Evolutionary conservation across 768 basidiomycete species (phyloP).

Genomic region (Lactarius pseudohatsudake): DNA sequence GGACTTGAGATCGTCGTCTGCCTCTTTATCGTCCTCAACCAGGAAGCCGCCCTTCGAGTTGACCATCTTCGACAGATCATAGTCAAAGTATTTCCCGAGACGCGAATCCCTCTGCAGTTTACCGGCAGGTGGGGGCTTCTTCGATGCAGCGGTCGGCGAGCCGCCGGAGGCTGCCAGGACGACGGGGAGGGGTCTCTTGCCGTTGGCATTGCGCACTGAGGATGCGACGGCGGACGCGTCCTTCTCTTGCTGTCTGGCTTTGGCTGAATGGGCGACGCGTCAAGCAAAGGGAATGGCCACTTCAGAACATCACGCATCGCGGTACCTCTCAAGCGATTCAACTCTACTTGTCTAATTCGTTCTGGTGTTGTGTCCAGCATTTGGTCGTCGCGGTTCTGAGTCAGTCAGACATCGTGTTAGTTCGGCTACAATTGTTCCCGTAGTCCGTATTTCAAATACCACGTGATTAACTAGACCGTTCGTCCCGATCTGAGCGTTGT

Average conservation of each 20-base stretch:
- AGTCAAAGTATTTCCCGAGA: conserved; percentile 92
- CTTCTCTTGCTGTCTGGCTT: conserved; percentile 67
- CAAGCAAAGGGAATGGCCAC: background rate
- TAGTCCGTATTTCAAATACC: background rate
- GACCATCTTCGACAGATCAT: conserved; percentile 95
- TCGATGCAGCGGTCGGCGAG: conserved; percentile 53
- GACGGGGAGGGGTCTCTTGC: conserved; percentile 59
- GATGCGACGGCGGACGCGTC: conserved; percentile 56
- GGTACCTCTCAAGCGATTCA: conserved; percentile 75
- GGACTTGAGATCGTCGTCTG: conserved; percentile 68
- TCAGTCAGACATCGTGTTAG: background rate
- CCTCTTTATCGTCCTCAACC: conserved; percentile 82
- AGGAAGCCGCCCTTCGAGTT: conserved; percentile 97
- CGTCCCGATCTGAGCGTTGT: background rate
- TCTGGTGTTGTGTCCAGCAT: conserved; percentile 37
- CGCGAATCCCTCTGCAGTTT: conserved; percentile 71
- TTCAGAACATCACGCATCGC: background rate
- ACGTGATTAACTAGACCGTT: background rate
- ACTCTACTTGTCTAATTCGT: conserved; percentile 67
- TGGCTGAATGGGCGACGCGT: conserved; percentile 47
- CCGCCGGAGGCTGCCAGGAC: conserved; percentile 55
- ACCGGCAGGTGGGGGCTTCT: conserved; percentile 37
- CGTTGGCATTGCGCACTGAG: conserved; percentile 57
- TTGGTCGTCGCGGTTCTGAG: background rate
- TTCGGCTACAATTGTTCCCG: background rate